Conservation (phyloP, 2,329 filamentous ascomycete genomes). For the Neofusicoccum ribis region DNA sequence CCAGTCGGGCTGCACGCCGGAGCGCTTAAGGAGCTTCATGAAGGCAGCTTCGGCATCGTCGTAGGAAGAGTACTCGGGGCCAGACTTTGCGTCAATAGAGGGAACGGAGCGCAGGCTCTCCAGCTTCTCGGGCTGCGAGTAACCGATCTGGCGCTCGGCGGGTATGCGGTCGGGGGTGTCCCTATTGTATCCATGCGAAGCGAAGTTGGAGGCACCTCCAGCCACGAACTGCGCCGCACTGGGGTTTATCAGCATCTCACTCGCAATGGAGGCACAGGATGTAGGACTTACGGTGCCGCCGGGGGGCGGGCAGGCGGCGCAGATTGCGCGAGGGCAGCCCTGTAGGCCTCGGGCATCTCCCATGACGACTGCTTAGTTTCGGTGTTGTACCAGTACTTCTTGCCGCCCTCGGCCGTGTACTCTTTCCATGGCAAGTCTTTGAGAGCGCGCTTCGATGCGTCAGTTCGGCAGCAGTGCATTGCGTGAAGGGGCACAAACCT, state of each 20-base stretch:
- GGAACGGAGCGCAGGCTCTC: slow-evolving; percentile 20
- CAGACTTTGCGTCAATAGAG: slow-evolving; percentile 51
- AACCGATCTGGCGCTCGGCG: slow-evolving; percentile 49
- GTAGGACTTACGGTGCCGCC: slow-evolving; percentile 46
- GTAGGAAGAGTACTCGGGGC: slow-evolving; percentile 55
- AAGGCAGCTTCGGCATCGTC: slow-evolving; percentile 95
- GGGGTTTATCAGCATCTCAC: background rate
- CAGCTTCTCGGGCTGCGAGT: slow-evolving; percentile 29
- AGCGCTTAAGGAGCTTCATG: slow-evolving; percentile 81
- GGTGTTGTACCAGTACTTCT: slow-evolving; percentile 91
- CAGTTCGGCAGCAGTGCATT: slow-evolving; percentile 23
- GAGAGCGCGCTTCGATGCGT: slow-evolving; percentile 66
- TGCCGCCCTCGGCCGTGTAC: slow-evolving; percentile 81
- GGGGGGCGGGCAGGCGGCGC: slow-evolving; percentile 42
- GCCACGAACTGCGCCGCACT: slow-evolving; percentile 59
- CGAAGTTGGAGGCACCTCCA: slow-evolving; percentile 52
- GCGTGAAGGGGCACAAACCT: slow-evolving; percentile 55
- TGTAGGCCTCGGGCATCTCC: slow-evolving; percentile 87
- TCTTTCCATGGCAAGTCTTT: slow-evolving; percentile 89
- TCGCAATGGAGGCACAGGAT: slow-evolving; percentile 29
- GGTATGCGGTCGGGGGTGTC: slow-evolving; percentile 38
- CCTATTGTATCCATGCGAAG: slow-evolving; percentile 29
- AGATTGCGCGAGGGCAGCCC: slow-evolving; percentile 67
- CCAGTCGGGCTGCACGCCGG: slow-evolving; percentile 87
- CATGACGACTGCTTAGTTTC: slow-evolving; percentile 91